Conservation (phyloP, 106 monocot species). For the Allium fistulosum region DNA sequence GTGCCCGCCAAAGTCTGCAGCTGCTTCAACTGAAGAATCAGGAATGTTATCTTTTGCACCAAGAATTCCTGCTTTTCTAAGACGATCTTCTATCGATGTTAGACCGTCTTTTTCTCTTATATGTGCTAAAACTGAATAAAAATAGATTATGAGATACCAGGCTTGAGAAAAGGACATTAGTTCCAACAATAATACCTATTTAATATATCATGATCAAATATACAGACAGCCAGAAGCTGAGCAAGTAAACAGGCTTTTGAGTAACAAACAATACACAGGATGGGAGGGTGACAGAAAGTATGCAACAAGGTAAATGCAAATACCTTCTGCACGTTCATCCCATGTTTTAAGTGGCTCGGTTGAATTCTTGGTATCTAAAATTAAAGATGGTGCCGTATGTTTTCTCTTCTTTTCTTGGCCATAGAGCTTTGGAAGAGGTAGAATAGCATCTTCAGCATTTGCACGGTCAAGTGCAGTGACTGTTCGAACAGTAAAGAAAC, state of each 20-base stretch:
- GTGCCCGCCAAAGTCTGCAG: constrained; percentile 7
- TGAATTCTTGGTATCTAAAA: constrained; percentile 12
- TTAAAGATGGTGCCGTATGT: constrained; percentile 18
- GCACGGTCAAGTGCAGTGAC: constrained; percentile 80
- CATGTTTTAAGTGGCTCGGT: constrained; percentile 3
- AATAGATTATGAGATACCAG: neutral
- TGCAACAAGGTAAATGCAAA: too few relatives aligned
- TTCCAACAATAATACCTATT: neutral
- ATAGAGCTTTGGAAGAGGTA: constrained; percentile 69
- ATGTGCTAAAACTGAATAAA: constrained; percentile 24
- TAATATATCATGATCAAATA: too few relatives aligned
- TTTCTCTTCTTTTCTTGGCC: constrained; percentile 84
- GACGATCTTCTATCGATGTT: constrained; percentile 59
- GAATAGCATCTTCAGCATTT: constrained; percentile 91
- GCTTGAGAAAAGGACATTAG: neutral
- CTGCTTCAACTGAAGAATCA: constrained; percentile 4
- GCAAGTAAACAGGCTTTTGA: too few relatives aligned
- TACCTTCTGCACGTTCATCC: too few relatives aligned
- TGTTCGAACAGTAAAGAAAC: constrained; percentile 24
- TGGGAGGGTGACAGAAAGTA: too few relatives aligned
- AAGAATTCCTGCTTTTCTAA: constrained; percentile 62
- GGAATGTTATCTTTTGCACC: constrained; percentile 17
- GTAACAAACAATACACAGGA: too few relatives aligned
- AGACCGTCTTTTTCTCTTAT: constrained; percentile 38
- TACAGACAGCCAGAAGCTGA: too few relatives aligned